Evolutionary conservation across 1,284 basidiomycete genomes (phyloP).

Genomic region (Puccinia triticina): DNA sequence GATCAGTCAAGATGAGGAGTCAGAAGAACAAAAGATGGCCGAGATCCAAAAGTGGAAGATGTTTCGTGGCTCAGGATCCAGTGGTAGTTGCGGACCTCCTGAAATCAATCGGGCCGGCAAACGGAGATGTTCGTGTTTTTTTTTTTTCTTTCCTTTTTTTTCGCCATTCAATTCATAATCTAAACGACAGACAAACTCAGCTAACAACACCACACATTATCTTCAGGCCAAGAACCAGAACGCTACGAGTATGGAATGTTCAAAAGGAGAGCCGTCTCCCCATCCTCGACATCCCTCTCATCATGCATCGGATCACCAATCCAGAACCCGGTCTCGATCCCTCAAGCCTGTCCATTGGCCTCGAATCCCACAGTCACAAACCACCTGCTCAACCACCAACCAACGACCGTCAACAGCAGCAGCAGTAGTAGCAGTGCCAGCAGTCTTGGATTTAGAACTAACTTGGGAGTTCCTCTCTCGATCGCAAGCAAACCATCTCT

Average conservation of each 20-base stretch:
- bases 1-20: constrained; percentile 6
- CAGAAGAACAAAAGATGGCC: constrained; percentile 23
- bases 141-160: neutral
- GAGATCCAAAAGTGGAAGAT: constrained; percentile 47
- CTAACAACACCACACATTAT: neutral
- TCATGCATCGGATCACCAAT: constrained; percentile 44
- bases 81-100: neutral
- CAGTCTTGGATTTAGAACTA: constrained; percentile 1
- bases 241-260: constrained; percentile 20
- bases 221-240: constrained; percentile 35
- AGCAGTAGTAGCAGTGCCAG: constrained; percentile 6
- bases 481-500: neutral
- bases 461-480: neutral
- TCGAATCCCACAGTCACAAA: neutral
- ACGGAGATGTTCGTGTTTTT: constrained; percentile 24
- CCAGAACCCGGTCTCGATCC: constrained; percentile 2
- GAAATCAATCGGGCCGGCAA: constrained; percentile 7
- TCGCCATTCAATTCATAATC: neutral
- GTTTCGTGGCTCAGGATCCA: constrained; percentile 34
- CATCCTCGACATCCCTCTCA: constrained; percentile 28
- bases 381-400: neutral
- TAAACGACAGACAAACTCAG: neutral
- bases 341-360: constrained; percentile 6
- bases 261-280: constrained; percentile 38
- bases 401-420: neutral